phyloP scores from a whole-genome alignment of 2,329 filamentous ascomycete species.

The Ceratocystis lukuohia region DNA sequence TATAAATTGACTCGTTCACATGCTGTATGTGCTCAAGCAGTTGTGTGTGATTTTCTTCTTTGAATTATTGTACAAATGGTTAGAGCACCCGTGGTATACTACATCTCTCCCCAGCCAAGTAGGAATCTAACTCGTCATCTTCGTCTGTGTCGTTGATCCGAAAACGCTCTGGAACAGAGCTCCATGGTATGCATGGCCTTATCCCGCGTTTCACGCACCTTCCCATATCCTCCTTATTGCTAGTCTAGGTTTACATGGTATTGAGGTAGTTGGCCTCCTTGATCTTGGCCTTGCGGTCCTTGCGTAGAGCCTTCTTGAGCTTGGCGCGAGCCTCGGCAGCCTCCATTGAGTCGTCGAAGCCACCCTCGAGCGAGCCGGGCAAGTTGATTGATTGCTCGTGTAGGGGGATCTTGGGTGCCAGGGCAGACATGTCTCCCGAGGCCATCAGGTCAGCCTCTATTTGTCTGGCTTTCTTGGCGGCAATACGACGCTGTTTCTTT shows the following conservation, averaged over 20 bases:
- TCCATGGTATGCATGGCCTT: too few species aligned
- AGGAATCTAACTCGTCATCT: background rate
- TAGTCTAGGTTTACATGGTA: constrained; percentile 44
- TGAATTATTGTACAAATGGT: constrained; percentile 17
- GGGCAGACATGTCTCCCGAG: constrained; percentile 50
- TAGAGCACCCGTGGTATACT: background rate
- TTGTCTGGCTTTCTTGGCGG: constrained; percentile 48
- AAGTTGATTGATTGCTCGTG: constrained; percentile 69
- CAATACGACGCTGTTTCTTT: constrained; percentile 63
- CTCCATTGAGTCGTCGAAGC: constrained; percentile 33
- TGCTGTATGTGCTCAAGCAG: background rate
- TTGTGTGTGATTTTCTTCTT: constrained; percentile 14
- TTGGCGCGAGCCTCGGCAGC: constrained; percentile 43
- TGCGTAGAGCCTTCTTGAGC: constrained; percentile 57
- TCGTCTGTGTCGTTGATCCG: background rate
- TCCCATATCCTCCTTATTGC: background rate
- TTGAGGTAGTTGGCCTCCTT: constrained; percentile 81
- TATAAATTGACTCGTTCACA: background rate
- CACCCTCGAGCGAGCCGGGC: constrained; percentile 36
- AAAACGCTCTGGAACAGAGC: too few species aligned
- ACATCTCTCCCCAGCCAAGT: background rate
- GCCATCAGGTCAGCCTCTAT: constrained; percentile 47
- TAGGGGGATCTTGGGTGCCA: constrained; percentile 57
- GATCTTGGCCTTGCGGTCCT: constrained; percentile 60
- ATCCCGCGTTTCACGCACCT: background rate